Evolutionary conservation across 139 green algal species (phyloP).

Genomic region (Diplosphaera chodatii): DNA sequence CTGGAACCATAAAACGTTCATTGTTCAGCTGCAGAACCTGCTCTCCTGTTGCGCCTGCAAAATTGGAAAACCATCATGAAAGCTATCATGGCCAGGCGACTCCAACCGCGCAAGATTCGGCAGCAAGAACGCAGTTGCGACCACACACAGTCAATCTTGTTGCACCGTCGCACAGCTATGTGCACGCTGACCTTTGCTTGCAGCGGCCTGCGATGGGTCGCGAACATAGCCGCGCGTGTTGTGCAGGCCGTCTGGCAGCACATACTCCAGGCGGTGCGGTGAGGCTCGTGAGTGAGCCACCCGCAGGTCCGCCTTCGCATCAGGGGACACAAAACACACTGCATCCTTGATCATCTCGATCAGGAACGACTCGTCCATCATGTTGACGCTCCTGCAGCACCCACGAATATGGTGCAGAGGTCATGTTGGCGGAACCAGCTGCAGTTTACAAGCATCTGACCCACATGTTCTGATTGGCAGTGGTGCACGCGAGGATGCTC

Average conservation of each 20-base stretch:
- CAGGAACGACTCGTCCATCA: slow-evolving; percentile 92
- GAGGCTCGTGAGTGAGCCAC: slow-evolving; percentile 29
- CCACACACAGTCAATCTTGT: no score
- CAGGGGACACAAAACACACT: slow-evolving; percentile 77
- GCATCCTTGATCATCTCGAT: slow-evolving; percentile 92
- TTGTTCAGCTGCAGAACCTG: slow-evolving; percentile 85
- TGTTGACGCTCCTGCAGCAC: slow-evolving; percentile 73
- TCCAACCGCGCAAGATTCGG: no score
- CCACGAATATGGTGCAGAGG: no score
- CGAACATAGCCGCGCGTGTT: slow-evolving; percentile 72
- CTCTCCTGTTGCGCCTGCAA: slow-evolving; percentile 12
- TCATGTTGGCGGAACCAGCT: no score
- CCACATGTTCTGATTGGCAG: no score
- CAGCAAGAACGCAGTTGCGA: no score
- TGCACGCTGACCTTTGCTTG: slow-evolving; percentile 6
- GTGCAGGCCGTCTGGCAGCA: slow-evolving; percentile 90
- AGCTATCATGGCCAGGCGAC: no score
- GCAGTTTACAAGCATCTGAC: no score
- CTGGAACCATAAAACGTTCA: slow-evolving; percentile 96
- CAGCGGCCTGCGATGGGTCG: slow-evolving; percentile 8
- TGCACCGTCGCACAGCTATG: no score
- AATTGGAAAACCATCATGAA: no score
- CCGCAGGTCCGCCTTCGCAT: slow-evolving; percentile 42
- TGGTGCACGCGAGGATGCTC: no score
- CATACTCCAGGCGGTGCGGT: slow-evolving; percentile 62